Evolutionary conservation across 2,329 filamentous ascomycete species (phyloP).

Genomic region (Cordyceps tenuipes): DNA sequence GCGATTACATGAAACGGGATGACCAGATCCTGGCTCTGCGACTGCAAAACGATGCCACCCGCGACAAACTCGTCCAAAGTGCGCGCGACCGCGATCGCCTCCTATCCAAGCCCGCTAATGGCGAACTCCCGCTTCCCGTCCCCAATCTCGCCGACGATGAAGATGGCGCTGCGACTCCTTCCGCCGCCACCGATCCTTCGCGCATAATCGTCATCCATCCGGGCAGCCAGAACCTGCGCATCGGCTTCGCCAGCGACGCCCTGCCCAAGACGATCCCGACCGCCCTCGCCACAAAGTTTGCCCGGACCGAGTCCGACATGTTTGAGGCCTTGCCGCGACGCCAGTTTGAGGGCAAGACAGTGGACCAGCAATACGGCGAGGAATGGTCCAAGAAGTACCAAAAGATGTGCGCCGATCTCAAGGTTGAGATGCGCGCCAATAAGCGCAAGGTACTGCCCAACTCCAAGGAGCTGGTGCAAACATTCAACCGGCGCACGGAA

Average conservation of each 20-base stretch:
- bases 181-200: slow-evolving; percentile 63
- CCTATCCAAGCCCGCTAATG: slow-evolving; percentile 64
- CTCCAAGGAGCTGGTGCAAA: slow-evolving; percentile 89
- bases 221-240: slow-evolving; percentile 88
- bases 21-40: slow-evolving; percentile 88
- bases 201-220: slow-evolving; percentile 93
- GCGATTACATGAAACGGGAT: slow-evolving; percentile 96
- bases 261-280: slow-evolving; percentile 91
- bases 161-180: slow-evolving; percentile 44
- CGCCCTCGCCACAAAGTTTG: slow-evolving; percentile 74
- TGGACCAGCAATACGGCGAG: slow-evolving; percentile 80
- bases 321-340: slow-evolving; percentile 67
- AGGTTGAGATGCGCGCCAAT: slow-evolving; percentile 82
- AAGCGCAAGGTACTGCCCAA: slow-evolving; percentile 96
- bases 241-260: slow-evolving; percentile 92
- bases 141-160: slow-evolving; percentile 53
- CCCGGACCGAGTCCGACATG: slow-evolving; percentile 75
- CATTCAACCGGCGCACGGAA: slow-evolving; percentile 79
- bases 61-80: slow-evolving; percentile 74
- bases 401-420: slow-evolving; percentile 78
- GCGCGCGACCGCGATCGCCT: slow-evolving; percentile 84
- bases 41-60: slow-evolving; percentile 77
- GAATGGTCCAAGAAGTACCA: slow-evolving; percentile 70
- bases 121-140: slow-evolving; percentile 53
- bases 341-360: slow-evolving; percentile 51